These are phyloP conservation scores for Hypoxylon sp. DNA, from an alignment of 2,329 filamentous ascomycete species.

Conservation along the genomic window DNA sequence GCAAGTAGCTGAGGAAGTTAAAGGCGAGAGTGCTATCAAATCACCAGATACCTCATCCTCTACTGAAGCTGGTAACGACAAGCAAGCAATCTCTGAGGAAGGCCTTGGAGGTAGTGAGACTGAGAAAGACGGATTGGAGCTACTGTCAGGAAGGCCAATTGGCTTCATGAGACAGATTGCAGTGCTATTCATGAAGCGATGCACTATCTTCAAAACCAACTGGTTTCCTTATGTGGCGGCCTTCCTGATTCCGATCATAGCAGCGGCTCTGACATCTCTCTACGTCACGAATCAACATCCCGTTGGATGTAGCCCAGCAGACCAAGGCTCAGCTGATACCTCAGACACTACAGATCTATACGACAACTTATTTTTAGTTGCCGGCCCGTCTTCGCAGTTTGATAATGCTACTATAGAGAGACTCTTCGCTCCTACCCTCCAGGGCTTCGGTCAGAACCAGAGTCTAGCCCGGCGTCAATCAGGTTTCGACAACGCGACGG, in stretches of 20 bases:
- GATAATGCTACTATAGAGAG: constrained; percentile 49
- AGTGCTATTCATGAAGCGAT: constrained; percentile 83
- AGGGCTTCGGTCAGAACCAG: constrained; percentile 38
- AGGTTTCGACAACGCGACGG: constrained; percentile 15
- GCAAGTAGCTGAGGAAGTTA: constrained; percentile 84
- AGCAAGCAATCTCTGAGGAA: constrained; percentile 47
- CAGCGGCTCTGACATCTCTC: constrained; percentile 82
- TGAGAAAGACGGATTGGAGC: constrained; percentile 63
- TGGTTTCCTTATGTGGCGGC: constrained; percentile 82
- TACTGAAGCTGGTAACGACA: constrained; percentile 42
- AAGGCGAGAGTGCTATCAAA: constrained; percentile 60
- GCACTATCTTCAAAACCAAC: constrained; percentile 83
- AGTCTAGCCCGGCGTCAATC: constrained; percentile 1
- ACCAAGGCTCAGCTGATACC: constrained; percentile 54
- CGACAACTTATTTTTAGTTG: constrained; percentile 58
- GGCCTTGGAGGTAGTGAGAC: constrained; percentile 40
- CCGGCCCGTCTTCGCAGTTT: constrained; percentile 63
- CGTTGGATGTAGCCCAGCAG: constrained; percentile 53
- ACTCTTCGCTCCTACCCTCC: constrained; percentile 61
- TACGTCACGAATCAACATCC: constrained; percentile 70
- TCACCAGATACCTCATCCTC: constrained; percentile 24
- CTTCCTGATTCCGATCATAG: constrained; percentile 82
- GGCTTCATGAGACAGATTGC: constrained; percentile 78
- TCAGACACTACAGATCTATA: constrained; percentile 54
- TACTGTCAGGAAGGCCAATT: constrained; percentile 78